Evolutionary conservation across 2,329 filamentous ascomycete genomes (phyloP).

Genomic region (Paraconiothyrium sp.): DNA sequence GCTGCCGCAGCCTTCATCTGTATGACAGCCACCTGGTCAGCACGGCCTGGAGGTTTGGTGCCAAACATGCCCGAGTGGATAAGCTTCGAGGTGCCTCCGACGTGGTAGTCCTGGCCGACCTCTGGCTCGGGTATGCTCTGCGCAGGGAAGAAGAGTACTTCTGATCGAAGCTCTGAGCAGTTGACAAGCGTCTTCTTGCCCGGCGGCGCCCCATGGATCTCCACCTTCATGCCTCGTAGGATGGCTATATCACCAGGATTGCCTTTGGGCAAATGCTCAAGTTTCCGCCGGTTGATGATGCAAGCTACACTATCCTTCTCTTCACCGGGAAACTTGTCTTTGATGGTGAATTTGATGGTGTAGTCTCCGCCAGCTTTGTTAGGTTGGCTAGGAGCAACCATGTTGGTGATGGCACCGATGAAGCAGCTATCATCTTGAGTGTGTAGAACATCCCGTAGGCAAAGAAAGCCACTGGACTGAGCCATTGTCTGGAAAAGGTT

Average conservation of each 20-base stretch:
- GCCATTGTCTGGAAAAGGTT: constrained; percentile 12
- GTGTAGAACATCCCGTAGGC: constrained; percentile 25
- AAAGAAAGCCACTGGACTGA: constrained; percentile 9
- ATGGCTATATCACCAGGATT: constrained; percentile 10
- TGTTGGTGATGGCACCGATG: constrained; percentile 76
- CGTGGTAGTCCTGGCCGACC: constrained; percentile 16
- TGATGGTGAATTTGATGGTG: constrained; percentile 49
- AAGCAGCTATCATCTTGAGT: constrained; percentile 60
- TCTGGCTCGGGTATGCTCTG: constrained; percentile 15
- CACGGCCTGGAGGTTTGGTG: constrained; percentile 18
- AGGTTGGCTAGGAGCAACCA: constrained; percentile 62
- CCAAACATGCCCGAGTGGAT: constrained; percentile 17
- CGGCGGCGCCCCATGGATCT: constrained; percentile 1
- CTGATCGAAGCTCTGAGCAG: neutral
- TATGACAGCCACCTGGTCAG: constrained; percentile 39
- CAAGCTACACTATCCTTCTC: constrained; percentile 17
- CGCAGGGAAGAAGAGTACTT: constrained; percentile 15
- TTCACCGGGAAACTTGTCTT: constrained; percentile 46
- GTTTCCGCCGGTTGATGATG: constrained; percentile 29
- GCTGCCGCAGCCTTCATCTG: constrained; percentile 34
- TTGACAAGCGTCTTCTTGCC: constrained; percentile 8
- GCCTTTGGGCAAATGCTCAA: constrained; percentile 49
- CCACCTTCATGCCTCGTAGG: constrained; percentile 11
- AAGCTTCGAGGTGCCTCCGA: constrained; percentile 29
- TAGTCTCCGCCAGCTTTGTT: constrained; percentile 59